phyloP scores from a whole-genome alignment of 2,329 filamentous ascomycete species.

The Calonectria hongkongensis region DNA sequence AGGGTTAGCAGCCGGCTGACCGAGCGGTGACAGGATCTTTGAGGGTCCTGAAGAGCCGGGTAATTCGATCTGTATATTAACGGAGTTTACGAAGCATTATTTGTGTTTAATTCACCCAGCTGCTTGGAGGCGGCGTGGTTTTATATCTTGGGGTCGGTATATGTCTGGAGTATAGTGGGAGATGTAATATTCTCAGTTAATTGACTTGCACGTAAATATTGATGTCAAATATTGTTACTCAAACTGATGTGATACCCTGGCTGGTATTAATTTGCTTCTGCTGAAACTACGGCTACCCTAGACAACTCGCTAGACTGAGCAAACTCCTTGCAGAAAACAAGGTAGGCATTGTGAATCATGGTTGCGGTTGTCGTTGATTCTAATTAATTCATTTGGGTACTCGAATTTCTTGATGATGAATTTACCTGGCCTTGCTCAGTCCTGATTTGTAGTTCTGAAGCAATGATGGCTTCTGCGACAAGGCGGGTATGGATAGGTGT shows the following conservation, averaged over 20 bases:
- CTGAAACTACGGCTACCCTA: neutral
- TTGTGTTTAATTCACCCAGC: conserved; percentile 22
- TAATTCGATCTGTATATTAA: conserved; percentile 29
- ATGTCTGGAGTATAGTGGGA: conserved; percentile 30
- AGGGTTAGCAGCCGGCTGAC: conserved; percentile 59
- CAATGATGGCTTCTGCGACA: no score
- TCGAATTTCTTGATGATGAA: no score
- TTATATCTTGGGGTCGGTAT: conserved; percentile 18
- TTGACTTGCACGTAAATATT: conserved; percentile 29
- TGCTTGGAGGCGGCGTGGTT: conserved; percentile 11
- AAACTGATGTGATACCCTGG: neutral
- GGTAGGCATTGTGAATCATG: no score
- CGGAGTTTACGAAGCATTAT: conserved; percentile 23
- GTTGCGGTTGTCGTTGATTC: no score
- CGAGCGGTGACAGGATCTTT: conserved; percentile 42
- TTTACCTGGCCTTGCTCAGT: no score
- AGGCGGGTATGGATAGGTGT: no score
- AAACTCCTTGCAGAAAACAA: no score
- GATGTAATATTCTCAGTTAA: conserved; percentile 32
- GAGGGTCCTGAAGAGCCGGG: neutral
- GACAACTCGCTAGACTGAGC: neutral
- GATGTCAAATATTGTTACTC: conserved; percentile 4
- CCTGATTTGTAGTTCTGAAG: no score
- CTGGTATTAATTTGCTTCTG: neutral
- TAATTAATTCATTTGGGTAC: no score